Percentiles rank a stretch among this genome's conserved stretches.
Conservation (phyloP, 208 protist species). For the Crithidia fasciculata region DNA sequence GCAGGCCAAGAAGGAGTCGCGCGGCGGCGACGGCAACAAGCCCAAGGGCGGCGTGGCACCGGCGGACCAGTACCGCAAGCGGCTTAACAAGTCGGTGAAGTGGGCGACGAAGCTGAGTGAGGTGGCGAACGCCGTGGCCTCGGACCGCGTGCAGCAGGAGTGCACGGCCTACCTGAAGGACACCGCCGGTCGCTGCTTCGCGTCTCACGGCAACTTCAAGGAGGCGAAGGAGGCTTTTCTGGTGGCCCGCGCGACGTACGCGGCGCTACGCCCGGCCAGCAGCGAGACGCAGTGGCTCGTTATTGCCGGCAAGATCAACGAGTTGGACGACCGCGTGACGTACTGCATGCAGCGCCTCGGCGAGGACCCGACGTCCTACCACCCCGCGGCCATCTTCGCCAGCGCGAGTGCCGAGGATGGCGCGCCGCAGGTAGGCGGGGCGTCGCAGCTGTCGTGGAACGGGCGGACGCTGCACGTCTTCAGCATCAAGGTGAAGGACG, state of each 20-base stretch:
- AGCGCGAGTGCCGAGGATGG: conserved; percentile 9
- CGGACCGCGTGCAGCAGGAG: conserved; percentile 54
- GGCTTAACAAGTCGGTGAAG: conserved; percentile 86
- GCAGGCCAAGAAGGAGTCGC: conserved; percentile 43
- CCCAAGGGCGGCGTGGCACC: conserved; percentile 70
- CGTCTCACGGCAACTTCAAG: conserved; percentile 53
- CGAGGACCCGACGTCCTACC: conserved; percentile 62
- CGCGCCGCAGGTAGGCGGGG: conserved; percentile 9
- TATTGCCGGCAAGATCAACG: conserved; percentile 65
- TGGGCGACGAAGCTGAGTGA: conserved; percentile 68
- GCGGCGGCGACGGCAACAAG: conserved; percentile 36
- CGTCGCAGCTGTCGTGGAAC: conserved; percentile 74
- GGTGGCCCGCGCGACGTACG: conserved; percentile 59
- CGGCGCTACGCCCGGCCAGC: conserved; percentile 32
- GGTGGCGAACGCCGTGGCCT: conserved; percentile 60
- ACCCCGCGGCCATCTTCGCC: conserved; percentile 24
- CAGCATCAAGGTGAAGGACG: conserved; percentile 82
- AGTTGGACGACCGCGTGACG: conserved; percentile 83
- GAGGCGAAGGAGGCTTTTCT: conserved; percentile 67
- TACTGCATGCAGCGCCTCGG: conserved; percentile 86
- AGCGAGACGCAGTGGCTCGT: conserved; percentile 45
- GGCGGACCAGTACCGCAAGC: conserved; percentile 73
- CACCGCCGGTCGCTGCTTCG: conserved; percentile 50
- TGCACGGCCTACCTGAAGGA: conserved; percentile 72
- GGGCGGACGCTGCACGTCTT: conserved; percentile 61